Evolutionary conservation across 805 yeast species (phyloP), one percentile per base, ranked within the genome.

Genomic region (Wickerhamomyces bisporus): DNA sequence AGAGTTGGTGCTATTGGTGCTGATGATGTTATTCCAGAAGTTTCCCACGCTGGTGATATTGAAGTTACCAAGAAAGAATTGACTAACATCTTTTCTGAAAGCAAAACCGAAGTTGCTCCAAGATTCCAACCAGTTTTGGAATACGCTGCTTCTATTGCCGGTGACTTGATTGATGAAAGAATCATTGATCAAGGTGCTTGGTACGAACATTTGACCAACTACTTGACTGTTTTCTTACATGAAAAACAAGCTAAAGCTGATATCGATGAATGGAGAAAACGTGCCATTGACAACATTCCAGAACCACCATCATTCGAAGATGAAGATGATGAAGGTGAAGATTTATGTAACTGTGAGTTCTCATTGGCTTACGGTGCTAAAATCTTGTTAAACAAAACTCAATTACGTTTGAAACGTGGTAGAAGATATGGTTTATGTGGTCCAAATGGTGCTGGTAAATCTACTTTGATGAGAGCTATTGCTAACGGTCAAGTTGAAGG

Each of bases 341-440:
- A 93, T 68, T 79, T 93, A 65, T 93, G 98, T 83, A 93, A 93
- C 95, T 91, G 98, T 85, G 98, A 93, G 82, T 93, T 93, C 89
- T 93, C 98, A 46, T 80, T 93, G 64, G 99, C 99, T 70, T 93
- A 93, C 73, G 99, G 98, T 91, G 98, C 98, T 64, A 93, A 93
- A 86, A 93, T 93, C 79, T 80, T 93, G 76, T 87, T 93, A 73
- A 93, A 93, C 91, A 91, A 93, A 75, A 93, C 98, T 58, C 97
- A 91, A 77, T 81, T 93, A 69, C 88, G 98, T 76, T 84, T 93
- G 68, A 88, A 87, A 88, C 83, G 96, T 79, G 93, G 85, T 75
- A 89, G 97, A 77, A 86, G 98, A 78, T 93, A 93, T 71, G 98
- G 98, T 91, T 75, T 83, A 61, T 84, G 93, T 77, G 98, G 98